Percentiles rank a stretch among this genome's conserved stretches.
phyloP scores from a whole-genome alignment of 257 asterid genomes.

The Cinchona pubescens region DNA sequence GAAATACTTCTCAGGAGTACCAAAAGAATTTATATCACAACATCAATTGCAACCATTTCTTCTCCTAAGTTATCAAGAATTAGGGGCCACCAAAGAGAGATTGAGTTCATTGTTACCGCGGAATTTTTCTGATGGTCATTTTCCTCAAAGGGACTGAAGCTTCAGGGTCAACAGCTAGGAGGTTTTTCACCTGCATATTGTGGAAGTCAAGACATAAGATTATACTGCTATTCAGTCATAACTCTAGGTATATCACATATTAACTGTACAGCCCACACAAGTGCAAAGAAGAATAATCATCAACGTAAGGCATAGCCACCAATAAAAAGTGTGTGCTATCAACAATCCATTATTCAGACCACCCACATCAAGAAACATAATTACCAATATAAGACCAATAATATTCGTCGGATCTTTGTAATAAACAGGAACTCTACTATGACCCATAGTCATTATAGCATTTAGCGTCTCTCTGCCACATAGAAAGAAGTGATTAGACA shows the following conservation, averaged over 20 bases:
- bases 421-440: conserved; percentile 92
- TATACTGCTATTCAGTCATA: not conserved
- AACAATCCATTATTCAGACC: not conserved
- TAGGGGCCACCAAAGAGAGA: not conserved
- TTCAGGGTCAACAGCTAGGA: conserved; percentile 79
- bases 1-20: not conserved
- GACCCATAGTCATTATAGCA: conserved; percentile 95
- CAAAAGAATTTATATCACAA: too few species aligned
- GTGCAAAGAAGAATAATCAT: not conserved
- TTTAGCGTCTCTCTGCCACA: conserved; percentile 76
- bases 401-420: conserved; percentile 66
- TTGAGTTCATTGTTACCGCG: conserved; percentile 52
- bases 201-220: conserved; percentile 8
- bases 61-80: not conserved
- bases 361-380: conserved; percentile 5
- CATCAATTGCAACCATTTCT: not conserved
- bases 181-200: conserved; percentile 74
- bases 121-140: conserved; percentile 85
- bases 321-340: not conserved
- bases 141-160: conserved; percentile 85
- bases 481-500: conserved; percentile 3
- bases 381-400: conserved; percentile 91
- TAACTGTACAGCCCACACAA: conserved; percentile 9
- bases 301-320: not conserved
- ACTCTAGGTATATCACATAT: not conserved